These are phyloP conservation scores for Teratosphaeria epicoccoides DNA, from an alignment of 2,329 filamentous ascomycete species.

Conservation along the genomic window DNA sequence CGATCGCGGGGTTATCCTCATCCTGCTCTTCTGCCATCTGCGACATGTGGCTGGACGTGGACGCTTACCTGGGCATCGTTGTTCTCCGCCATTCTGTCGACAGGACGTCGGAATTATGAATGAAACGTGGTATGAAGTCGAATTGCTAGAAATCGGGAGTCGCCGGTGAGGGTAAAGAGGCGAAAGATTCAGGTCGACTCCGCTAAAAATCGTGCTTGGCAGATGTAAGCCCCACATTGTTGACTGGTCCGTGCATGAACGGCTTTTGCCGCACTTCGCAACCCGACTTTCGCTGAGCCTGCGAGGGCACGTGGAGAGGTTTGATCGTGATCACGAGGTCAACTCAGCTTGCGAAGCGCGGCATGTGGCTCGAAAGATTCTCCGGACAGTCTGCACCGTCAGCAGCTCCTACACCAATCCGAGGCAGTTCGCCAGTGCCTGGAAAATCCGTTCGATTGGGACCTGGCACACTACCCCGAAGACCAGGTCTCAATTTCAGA, in stretches of 20 bases:
- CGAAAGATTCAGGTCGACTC: constrained; percentile 5
- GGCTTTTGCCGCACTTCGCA: not conserved
- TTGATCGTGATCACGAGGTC: not conserved
- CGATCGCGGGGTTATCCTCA: not conserved
- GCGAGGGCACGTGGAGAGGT: no score
- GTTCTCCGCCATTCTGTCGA: constrained; percentile 48
- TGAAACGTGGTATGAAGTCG: constrained; percentile 24
- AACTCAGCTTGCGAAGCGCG: constrained; percentile 6
- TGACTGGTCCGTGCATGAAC: not conserved
- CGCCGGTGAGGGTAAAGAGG: constrained; percentile 7
- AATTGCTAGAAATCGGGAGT: constrained; percentile 11
- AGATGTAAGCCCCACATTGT: not conserved
- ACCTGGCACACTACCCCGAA: constrained; percentile 56
- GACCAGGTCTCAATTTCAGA: constrained; percentile 57
- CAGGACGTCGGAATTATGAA: constrained; percentile 22
- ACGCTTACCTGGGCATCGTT: constrained; percentile 51
- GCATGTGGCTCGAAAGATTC: constrained; percentile 56
- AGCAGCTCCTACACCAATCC: constrained; percentile 44
- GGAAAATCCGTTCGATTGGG: constrained; percentile 58
- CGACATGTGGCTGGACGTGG: not conserved
- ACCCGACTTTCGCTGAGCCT: not conserved
- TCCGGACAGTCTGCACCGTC: constrained; percentile 58
- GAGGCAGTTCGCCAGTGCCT: constrained; percentile 61
- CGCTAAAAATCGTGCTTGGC: constrained; percentile 1
- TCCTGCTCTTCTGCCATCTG: not conserved